These are phyloP conservation scores for Rhizodiscina lignyota DNA, from an alignment of 495 filamentous ascomycete genomes.

Conservation along the genomic window DNA sequence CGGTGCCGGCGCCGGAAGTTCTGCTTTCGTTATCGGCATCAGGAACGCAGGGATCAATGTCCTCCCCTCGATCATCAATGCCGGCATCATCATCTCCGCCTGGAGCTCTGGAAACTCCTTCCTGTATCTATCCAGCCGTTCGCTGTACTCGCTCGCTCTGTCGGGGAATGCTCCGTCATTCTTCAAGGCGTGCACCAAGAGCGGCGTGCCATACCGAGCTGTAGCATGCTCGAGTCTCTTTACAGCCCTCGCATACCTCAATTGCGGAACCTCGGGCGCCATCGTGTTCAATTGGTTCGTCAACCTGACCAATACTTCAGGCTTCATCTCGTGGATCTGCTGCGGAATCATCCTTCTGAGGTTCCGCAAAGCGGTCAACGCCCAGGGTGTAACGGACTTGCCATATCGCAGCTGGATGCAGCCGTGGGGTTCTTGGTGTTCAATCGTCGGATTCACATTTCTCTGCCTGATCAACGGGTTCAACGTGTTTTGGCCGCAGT, in stretches of 20 bases:
- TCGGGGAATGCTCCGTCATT: constrained; percentile 17
- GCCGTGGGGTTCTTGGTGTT: constrained; percentile 34
- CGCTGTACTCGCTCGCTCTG: constrained; percentile 26
- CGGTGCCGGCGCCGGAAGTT: constrained; percentile 35
- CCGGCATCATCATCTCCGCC: constrained; percentile 53
- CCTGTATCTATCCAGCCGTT: constrained; percentile 38
- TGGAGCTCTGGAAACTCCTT: constrained; percentile 50
- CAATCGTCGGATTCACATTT: constrained; percentile 30
- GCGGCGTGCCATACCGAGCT: constrained; percentile 16
- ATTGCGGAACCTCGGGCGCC: constrained; percentile 6
- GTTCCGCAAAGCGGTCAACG: constrained; percentile 35
- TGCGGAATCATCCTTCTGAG: constrained; percentile 42
- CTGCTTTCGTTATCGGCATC: constrained; percentile 44
- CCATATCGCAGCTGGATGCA: constrained; percentile 36
- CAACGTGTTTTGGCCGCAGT: constrained; percentile 40
- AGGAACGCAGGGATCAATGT: constrained; percentile 33
- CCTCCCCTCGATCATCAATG: constrained; percentile 48
- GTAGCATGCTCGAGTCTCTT: constrained; percentile 17
- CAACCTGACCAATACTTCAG: constrained; percentile 43
- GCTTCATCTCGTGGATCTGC: constrained; percentile 46
- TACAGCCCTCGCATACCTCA: constrained; percentile 18
- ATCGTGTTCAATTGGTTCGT: constrained; percentile 36
- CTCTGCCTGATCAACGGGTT: constrained; percentile 46
- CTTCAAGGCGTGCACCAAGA: constrained; percentile 17
- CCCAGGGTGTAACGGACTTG: constrained; percentile 29